Evolutionary conservation across 306 rosid species (phyloP).

Genomic region (Fragaria vesca): DNA sequence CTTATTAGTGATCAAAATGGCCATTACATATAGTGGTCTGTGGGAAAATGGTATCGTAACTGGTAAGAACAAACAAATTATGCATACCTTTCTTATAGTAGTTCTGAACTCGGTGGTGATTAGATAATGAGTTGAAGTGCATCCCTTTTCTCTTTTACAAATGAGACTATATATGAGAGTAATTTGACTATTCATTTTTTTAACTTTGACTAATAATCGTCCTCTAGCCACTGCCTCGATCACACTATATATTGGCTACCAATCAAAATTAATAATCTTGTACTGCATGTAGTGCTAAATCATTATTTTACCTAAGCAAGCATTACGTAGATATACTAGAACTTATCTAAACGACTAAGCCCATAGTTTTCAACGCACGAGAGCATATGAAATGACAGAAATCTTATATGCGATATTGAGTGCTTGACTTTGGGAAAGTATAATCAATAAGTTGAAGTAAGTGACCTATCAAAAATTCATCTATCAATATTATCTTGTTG

Average conservation of each 20-base stretch:
- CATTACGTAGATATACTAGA: not conserved
- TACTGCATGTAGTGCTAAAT: not conserved
- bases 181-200: conserved; percentile 2
- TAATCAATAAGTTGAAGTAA: not conserved
- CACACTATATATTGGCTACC: conserved; percentile 2
- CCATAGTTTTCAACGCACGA: not conserved
- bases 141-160: not conserved
- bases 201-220: not conserved
- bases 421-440: not conserved
- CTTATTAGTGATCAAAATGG: conserved; percentile 2
- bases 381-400: not conserved
- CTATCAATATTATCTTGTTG: not conserved
- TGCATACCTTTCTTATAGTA: not conserved
- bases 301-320: not conserved
- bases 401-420: not conserved
- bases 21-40: not conserved
- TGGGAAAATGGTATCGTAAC: not conserved
- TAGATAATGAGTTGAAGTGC: not conserved
- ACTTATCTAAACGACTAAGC: not conserved
- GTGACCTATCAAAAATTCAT: not conserved
- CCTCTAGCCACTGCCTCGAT: not conserved
- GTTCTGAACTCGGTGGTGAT: not conserved
- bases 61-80: not conserved
- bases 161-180: not conserved
- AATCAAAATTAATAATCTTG: not conserved